These are phyloP conservation scores for Myochromella boudieri DNA, from an alignment of 768 basidiomycete genomes.

Conservation along the genomic window DNA sequence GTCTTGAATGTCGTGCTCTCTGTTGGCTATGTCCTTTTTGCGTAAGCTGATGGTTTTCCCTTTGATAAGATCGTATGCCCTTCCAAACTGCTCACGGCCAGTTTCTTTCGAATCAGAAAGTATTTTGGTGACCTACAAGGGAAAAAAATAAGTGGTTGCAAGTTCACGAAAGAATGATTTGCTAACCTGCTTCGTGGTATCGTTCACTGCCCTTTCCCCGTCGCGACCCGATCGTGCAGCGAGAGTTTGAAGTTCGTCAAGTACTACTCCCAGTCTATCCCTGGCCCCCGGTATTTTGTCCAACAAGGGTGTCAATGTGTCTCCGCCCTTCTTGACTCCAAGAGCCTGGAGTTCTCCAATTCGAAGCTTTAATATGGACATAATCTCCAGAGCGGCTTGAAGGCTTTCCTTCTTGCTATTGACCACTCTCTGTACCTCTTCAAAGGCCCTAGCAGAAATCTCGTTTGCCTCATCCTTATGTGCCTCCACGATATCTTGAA, in stretches of 20 bases:
- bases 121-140: not conserved
- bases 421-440: slow-evolving; percentile 30
- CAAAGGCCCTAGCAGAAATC: slow-evolving; percentile 34
- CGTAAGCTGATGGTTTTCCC: no score
- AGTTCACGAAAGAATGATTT: not conserved
- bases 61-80: no score
- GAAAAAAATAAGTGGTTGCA: not conserved
- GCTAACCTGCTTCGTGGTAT: not conserved
- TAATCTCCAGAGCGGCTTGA: not conserved
- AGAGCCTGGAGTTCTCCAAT: not conserved
- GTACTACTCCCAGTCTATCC: not conserved
- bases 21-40: no score
- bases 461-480: slow-evolving; percentile 39
- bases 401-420: not conserved
- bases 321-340: not conserved
- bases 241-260: not conserved
- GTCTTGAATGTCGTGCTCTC: no score
- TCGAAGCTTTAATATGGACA: not conserved
- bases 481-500: slow-evolving; percentile 34
- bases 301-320: not conserved
- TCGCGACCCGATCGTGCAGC: not conserved
- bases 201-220: not conserved
- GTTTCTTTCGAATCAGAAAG: not conserved
- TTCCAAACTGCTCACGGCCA: no score
- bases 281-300: not conserved